Conservation (phyloP, 164 flowering plant genomes). For the Litsea cubeba region DNA sequence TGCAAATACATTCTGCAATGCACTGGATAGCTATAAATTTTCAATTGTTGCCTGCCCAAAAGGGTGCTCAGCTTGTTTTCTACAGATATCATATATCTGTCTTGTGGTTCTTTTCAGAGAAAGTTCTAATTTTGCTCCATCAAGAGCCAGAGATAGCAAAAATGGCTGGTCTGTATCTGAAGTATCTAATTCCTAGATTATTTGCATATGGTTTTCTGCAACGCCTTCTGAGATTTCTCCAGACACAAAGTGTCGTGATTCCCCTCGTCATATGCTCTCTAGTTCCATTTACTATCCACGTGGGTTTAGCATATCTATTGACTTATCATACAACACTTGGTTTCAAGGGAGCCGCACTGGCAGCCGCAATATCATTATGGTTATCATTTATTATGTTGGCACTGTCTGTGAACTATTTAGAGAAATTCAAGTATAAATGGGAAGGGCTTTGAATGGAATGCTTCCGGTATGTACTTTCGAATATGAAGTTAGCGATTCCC, state of each 20-base stretch:
- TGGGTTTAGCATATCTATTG: conserved; percentile 51
- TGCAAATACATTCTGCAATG: no score
- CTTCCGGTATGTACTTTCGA: conserved; percentile 31
- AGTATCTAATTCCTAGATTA: conserved; percentile 56
- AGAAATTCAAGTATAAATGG: conserved; percentile 62
- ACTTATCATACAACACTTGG: conserved; percentile 52
- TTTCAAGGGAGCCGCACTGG: conserved; percentile 63
- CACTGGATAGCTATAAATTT: no score
- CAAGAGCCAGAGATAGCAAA: conserved; percentile 58
- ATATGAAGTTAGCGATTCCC: conserved; percentile 70
- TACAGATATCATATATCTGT: conserved; percentile 27
- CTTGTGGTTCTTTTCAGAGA: conserved; percentile 68
- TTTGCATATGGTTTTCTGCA: conserved; percentile 71
- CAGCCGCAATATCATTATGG: conserved; percentile 73
- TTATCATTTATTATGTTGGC: conserved; percentile 50
- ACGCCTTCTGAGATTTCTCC: conserved; percentile 73
- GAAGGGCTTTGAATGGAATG: conserved; percentile 59
- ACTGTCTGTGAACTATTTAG: conserved; percentile 38
- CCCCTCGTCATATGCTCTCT: conserved; percentile 61
- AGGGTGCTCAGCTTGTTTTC: no score
- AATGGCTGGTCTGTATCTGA: conserved; percentile 52
- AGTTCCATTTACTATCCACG: conserved; percentile 44
- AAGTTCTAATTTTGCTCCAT: conserved; percentile 48
- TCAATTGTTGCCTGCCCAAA: no score
- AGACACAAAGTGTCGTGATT: conserved; percentile 59